Conservation (phyloP, 2,329 filamentous ascomycete genomes). For the Fusarium transvaalense region DNA sequence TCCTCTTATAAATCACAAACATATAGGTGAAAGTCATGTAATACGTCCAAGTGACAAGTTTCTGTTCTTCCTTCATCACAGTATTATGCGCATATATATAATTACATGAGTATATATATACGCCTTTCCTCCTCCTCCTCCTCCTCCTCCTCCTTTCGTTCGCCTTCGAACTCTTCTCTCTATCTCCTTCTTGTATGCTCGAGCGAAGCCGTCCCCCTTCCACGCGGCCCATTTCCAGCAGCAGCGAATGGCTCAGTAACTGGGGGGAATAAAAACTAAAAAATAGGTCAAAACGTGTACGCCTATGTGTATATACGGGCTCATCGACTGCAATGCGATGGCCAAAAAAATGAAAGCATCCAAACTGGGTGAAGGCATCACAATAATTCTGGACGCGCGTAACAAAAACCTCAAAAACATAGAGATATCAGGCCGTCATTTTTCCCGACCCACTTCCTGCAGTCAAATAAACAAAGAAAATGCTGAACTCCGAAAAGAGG, state of each 20-base stretch:
- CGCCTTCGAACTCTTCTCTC: neutral
- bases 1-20: neutral
- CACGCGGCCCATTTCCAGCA: neutral
- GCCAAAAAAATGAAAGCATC: conserved; percentile 2
- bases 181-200: conserved; percentile 15
- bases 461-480: conserved; percentile 15
- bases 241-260: neutral
- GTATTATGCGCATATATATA: conserved; percentile 41
- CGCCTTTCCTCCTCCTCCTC: conserved; percentile 1
- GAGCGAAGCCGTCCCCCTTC: neutral
- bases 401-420: conserved; percentile 8
- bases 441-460: conserved; percentile 24
- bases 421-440: conserved; percentile 16
- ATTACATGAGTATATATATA: conserved; percentile 43
- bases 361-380: neutral
- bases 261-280: neutral
- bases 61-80: conserved; percentile 35
- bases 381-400: conserved; percentile 5
- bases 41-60: conserved; percentile 14
- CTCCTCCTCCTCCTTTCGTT: neutral
- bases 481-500: conserved; percentile 30
- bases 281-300: conserved; percentile 34
- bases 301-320: conserved; percentile 20
- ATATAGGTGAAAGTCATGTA: neutral
- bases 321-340: conserved; percentile 13